Base-by-base conservation (phyloP, 2,329 filamentous ascomycete genomes). In the Colletotrichum lentis region DNA sequence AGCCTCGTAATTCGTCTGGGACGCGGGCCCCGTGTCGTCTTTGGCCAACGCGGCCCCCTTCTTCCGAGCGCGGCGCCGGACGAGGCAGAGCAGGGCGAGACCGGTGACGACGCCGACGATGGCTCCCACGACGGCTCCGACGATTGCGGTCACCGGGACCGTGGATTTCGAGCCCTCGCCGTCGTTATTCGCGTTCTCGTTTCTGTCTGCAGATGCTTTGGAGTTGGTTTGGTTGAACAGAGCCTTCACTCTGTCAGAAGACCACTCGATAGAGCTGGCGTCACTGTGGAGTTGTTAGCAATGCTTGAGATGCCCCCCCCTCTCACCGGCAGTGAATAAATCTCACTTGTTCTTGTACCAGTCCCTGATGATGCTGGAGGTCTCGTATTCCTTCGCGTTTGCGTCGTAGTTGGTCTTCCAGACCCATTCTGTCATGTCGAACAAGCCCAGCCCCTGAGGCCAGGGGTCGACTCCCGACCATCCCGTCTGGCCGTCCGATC, bases 391-490 rank as follows among this genome's bases (percentile, higher is more conserved):
- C 6, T 49, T 52, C 8, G 61, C 68, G 22, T 52, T 64, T 14
- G 64, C 57, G 7, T 69, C 62, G 41, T 69, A 70, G 8, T 61
- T 54, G 18, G 46, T 56, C 59, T 62, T 65, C 70, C 68, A 71
- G 6, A 16, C 8, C 52, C 35, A 46, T 2, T 62, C 47, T 2
- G 52, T 63, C 61, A 71, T 53, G 24, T 71, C 70, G 18, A 70
- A 71, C 3, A 71, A 24, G 2, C 68, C 68, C 7, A 71, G 50
- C 0, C 70, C 68, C n/a, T 62, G 59, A 1, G 64, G 60, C 56
- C 43, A 70, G 2, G 56, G 50, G 46, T 71, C 70, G 7, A 20
- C 8, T 5, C 35, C 24, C 3, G 39, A 18, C 58, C 54, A 67
- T n/a, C 55, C 66, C 5, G 39, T 58, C 18, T 24, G 55, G 1